Evolutionary conservation across 331 rosid species (phyloP), one percentile per base, ranked within the genome.

Genomic region (Prunus yedoensis): DNA sequence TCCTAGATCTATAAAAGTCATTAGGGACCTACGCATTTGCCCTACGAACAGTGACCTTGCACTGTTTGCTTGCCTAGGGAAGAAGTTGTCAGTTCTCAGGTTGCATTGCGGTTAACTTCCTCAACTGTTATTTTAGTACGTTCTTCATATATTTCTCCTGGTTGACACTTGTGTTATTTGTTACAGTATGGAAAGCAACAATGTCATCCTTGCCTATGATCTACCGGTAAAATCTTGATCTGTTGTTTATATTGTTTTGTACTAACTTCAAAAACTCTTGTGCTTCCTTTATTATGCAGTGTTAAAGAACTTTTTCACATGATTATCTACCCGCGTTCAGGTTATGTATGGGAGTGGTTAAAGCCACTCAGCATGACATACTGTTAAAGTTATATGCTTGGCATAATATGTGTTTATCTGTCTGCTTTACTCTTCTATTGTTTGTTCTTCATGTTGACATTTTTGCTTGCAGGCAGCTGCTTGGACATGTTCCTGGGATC

Each of bases 401-500:
- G 38, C 32, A 52, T 57, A 21, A 30, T 8, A 61, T 74, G 49
- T 62, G 51, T 51, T 74, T 30, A 46, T 41, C 45, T 53, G 27
- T n/a, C 43, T 18, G 12, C 60, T 60, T 17, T 13, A 30, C 54
- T 46, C 69, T 52, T 16, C 35, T 15, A 54, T 61, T 70, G 13
- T 49, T 43, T 17, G 50, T 17, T 76, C 54, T 73, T 20, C 73
- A 54, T 43, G 23, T 70, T 63, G 21, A 45, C 79, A 47, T 68
- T 71, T 59, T 53, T 83, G 64, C 86, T 66, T 83, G 41, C 81
- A 92, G 97, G 82, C 60, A 77, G 86, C 96, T 77, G 96, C 97
- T 77, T 90, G 99, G 97, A 87, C 99, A 43, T 94, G 97, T 74
- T 83, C 99, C 25, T 90, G 99, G 99, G 97, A 94, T 88, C 88